A percentile compares a stretch with the other conserved stretches of the same genome.
phyloP scores from a whole-genome alignment of 2,329 filamentous ascomycete genomes.

The Cladorrhinum sp. region DNA sequence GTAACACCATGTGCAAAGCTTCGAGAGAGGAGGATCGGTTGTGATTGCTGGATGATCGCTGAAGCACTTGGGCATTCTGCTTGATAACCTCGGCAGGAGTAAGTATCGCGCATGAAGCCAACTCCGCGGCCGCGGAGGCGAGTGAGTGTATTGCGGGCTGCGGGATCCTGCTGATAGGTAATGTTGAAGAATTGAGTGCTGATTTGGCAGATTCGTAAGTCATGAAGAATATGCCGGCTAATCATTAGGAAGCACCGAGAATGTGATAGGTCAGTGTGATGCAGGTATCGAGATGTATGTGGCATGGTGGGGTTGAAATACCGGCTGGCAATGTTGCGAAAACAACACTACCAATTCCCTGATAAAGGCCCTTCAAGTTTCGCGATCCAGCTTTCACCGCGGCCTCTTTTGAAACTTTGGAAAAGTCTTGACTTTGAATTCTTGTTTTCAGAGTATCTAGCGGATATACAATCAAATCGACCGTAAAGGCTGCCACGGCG shows the following conservation, averaged over 20 bases:
- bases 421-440: constrained; percentile 74
- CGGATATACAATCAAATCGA: constrained; percentile 82
- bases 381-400: constrained; percentile 48
- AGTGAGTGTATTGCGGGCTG: constrained; percentile 67
- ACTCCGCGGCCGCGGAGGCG: constrained; percentile 74
- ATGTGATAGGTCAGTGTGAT: not conserved
- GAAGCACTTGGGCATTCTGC: constrained; percentile 86
- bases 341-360: constrained; percentile 81
- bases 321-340: constrained; percentile 85
- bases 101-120: constrained; percentile 80
- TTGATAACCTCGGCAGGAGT: constrained; percentile 90
- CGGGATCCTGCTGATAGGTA: constrained; percentile 48
- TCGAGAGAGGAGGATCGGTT: constrained; percentile 43
- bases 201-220: constrained; percentile 79
- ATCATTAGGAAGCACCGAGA: not conserved
- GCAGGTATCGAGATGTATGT: not conserved
- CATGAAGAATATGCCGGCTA: constrained; percentile 83
- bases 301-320: not conserved
- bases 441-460: constrained; percentile 88
- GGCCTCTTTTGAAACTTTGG: constrained; percentile 60
- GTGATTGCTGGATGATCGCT: constrained; percentile 29
- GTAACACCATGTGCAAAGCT: constrained; percentile 44
- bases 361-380: constrained; percentile 70
- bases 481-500: constrained; percentile 78
- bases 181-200: constrained; percentile 50